Evolutionary conservation across 1,284 basidiomycete genomes (phyloP), one percentile per base, ranked within the genome.

Genomic region (Cutaneotrichosporon spelunceum): DNA sequence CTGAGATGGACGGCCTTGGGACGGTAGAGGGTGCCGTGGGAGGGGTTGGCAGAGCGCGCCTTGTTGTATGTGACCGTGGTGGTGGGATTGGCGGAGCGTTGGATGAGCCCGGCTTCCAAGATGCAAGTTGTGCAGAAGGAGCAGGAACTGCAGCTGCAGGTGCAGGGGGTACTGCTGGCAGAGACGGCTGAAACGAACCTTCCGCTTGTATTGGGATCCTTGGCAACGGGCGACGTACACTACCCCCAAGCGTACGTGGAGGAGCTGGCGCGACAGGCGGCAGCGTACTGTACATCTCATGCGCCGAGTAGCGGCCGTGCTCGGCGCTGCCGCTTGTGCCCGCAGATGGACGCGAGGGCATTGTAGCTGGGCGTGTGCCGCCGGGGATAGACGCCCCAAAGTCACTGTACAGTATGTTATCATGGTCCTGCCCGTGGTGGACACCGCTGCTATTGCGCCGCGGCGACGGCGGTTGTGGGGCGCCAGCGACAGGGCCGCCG

Each of bases 171-270:
- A 30, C 27, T 10, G 47, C 47, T 27, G 48, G 48, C 26, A 7
- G 13, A 7, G 27, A 27, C 27, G 48, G 21, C 48, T 50, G 48
- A 50, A 30, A 50, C 48, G 27, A n/a, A 19, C 26, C 48, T 10
- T 47, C 45, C 21, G n/a, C 19, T 10, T 27, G 24, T 27, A 14
- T 16, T 10, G 52, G 52, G 21, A 44, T 36, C 26, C 27, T 55
- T 29, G 53, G 53, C 11, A 55, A 27, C 7, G 53, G 39, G 23
- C 53, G 23, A n/a, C 53, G 53, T 16, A n/a, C 39, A 27, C 30
- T 23, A 24, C 39, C 27, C 26, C 30, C 54, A 16, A 11, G 42
- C 14, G 26, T 27, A 7, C 39, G 19, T 42, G 39, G 39, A 5
- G 39, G 39, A n/a, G 39, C 16, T 7, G 39, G 33, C 2, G 52